Evolutionary conservation across 805 yeast species (phyloP), one percentile per base, ranked within the genome.

Genomic region (Suhomyces prunicola): DNA sequence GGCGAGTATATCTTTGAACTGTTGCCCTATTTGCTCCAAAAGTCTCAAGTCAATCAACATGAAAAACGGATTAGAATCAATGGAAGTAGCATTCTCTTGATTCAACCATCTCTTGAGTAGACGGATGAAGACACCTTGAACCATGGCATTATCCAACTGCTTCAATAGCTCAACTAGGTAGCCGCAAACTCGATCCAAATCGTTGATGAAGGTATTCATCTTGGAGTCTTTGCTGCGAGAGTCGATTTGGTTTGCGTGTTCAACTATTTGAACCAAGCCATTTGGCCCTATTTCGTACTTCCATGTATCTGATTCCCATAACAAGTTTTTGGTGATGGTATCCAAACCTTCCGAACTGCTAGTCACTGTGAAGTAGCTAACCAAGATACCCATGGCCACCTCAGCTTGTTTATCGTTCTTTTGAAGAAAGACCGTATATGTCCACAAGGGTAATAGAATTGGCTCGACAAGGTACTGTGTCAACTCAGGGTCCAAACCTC

Each of bases 31-130:
- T 31, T 71, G 67, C 62, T 90, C 94, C 48, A 92, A 67, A 9
- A 90, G 62, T 54, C 86, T 80, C 54, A 90, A 70, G 61, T 87
- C 86, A 6, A 83, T 69, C 36, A 88, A 69, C 50, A 81, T 73
- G 6, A 77, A 58, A 50, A 82, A 78, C n/a, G 89, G 86, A 54
- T 79, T 76, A 5, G 72, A 71, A 2, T 70, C 72, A 9, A 53
- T 51, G n/a, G 59, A 48, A 10, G 51, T 40, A 13, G 47, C 33
- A n/a, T 24, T 42, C 6, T 10, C 46, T 5, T 50, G 50, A 36
- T 65, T 60, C 10, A 88, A 73, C 92, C 96, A 89, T 58, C 85
- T 72, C 52, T 78, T 77, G 55, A 93, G 69, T 0, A 85, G 67
- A 0, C 55, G 56, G 3, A 83, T 66, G 58, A 90, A 87, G 2